Conservation (phyloP, 2,329 filamentous ascomycete genomes). For the Karstenula rhodostoma region DNA sequence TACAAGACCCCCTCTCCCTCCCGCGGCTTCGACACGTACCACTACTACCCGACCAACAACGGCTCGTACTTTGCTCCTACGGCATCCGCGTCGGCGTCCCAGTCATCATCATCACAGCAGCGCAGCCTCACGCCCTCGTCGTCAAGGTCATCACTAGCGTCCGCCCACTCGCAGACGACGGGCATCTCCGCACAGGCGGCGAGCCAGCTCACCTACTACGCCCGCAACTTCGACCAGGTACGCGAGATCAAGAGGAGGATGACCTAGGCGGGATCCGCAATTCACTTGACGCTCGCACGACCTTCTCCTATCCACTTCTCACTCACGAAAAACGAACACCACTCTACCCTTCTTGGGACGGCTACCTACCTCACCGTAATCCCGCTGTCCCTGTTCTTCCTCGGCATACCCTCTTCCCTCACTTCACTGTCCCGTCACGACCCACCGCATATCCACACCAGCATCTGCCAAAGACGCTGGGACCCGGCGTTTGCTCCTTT, state of each 20-base stretch:
- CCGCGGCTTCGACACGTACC: slow-evolving; percentile 44
- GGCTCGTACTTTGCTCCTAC: slow-evolving; percentile 49
- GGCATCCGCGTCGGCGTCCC: slow-evolving; percentile 31
- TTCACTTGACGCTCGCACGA: background rate
- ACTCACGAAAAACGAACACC: no score
- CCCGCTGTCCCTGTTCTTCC: no score
- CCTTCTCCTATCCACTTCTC: no score
- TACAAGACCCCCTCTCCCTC: slow-evolving; percentile 65
- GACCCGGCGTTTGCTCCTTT: slow-evolving; percentile 10
- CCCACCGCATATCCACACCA: slow-evolving; percentile 3
- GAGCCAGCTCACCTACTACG: slow-evolving; percentile 84
- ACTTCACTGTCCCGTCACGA: background rate
- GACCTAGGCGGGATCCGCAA: slow-evolving; percentile 22
- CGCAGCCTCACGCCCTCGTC: slow-evolving; percentile 68
- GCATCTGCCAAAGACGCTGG: slow-evolving; percentile 5
- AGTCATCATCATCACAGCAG: slow-evolving; percentile 40
- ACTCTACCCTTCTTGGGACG: no score
- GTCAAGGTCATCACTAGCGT: slow-evolving; percentile 84
- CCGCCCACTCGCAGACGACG: slow-evolving; percentile 64
- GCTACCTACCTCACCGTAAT: no score
- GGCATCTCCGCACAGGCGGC: slow-evolving; percentile 78
- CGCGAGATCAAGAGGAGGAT: slow-evolving; percentile 63
- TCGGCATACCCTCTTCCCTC: slow-evolving; percentile 3
- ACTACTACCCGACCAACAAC: slow-evolving; percentile 46
- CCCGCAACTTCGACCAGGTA: slow-evolving; percentile 86